phyloP scores from a whole-genome alignment of 129 eudicot genomes.

The Escallonia rubra region DNA sequence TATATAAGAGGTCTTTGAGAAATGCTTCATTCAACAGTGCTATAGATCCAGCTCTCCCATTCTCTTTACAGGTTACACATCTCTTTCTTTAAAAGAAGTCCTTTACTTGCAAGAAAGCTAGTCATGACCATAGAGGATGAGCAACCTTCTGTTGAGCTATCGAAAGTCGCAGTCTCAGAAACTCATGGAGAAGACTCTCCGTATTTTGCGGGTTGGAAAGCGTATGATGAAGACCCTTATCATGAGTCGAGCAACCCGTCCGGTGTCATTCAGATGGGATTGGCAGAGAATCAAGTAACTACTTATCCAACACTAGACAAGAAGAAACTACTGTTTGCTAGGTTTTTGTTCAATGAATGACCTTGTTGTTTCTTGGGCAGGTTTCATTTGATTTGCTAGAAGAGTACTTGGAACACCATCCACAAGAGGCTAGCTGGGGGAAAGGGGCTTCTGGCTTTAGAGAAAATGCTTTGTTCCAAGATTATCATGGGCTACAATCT shows the following conservation, averaged over 20 bases:
- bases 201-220: conserved; percentile 98
- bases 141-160: conserved; percentile 46
- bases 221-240: conserved; percentile 91
- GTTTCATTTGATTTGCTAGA: conserved; percentile 97
- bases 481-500: conserved; percentile 87
- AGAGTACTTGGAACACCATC: conserved; percentile 61
- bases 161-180: conserved; percentile 73
- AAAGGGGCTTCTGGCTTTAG: conserved; percentile 57
- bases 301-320: no score
- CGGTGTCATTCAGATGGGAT: conserved; percentile 96
- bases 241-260: conserved; percentile 58
- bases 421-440: conserved; percentile 52
- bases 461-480: conserved; percentile 96
- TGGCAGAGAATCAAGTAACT: conserved; percentile 94
- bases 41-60: conserved; percentile 3
- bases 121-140: conserved; percentile 70
- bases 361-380: conserved; percentile 27
- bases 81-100: not conserved
- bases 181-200: conserved; percentile 99
- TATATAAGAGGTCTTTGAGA: conserved; percentile 32
- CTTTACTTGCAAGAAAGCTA: conserved; percentile 11
- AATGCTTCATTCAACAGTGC: conserved; percentile 23
- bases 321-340: not conserved
- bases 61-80: not conserved
- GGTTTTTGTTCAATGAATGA: not conserved